Conservation (phyloP, 768 basidiomycete genomes). For the Hemileccinum rubropunctum region DNA sequence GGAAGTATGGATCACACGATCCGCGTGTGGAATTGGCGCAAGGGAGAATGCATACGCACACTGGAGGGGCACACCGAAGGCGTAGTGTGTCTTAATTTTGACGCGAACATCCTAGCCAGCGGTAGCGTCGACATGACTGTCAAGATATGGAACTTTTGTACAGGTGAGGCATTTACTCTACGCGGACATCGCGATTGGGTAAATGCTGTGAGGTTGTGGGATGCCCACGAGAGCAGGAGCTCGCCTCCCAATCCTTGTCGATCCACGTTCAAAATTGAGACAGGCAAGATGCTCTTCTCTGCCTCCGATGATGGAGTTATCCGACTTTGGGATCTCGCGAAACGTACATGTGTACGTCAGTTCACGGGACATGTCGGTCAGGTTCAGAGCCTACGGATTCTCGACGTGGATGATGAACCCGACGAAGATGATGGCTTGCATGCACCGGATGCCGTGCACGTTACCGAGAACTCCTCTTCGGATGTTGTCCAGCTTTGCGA, state of each 20-base stretch:
- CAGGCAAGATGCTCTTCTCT: conserved; percentile 95
- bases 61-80: conserved; percentile 90
- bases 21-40: conserved; percentile 95
- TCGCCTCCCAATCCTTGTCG: conserved; percentile 19
- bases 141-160: conserved; percentile 92
- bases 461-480: conserved; percentile 13
- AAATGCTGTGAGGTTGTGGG: conserved; percentile 93
- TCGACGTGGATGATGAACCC: conserved; percentile 59
- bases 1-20: conserved; percentile 96
- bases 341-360: conserved; percentile 74
- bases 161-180: conserved; percentile 87
- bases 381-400: conserved; percentile 85
- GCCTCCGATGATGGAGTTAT: conserved; percentile 94
- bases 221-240: conserved; percentile 34
- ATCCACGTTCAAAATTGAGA: conserved; percentile 54
- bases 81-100: conserved; percentile 88
- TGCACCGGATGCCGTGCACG: conserved; percentile 9
- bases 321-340: conserved; percentile 89
- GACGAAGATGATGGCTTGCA: conserved; percentile 19
- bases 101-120: conserved; percentile 86
- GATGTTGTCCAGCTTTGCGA: conserved; percentile 16
- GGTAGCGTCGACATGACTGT: conserved; percentile 95
- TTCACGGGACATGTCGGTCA: conserved; percentile 92
- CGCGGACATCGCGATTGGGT: conserved; percentile 96
- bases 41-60: conserved; percentile 82